A percentile compares a stretch with the other conserved stretches of the same genome.
phyloP scores from a whole-genome alignment of 345 rosid genomes.

The Eucalyptus polybractea region DNA sequence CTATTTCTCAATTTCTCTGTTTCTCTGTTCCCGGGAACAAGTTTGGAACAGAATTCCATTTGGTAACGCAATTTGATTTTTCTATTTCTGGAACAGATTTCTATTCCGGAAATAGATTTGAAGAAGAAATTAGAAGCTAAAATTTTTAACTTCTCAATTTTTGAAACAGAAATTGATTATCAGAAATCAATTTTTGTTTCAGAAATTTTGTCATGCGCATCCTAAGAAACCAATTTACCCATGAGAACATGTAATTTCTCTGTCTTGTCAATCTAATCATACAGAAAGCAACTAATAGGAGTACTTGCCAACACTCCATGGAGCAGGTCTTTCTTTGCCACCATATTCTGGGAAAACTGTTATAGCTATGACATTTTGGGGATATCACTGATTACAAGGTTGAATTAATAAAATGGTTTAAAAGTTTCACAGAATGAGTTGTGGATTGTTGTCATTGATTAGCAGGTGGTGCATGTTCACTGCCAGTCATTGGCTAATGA shows the following conservation, averaged over 20 bases:
- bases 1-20: too few relatives aligned
- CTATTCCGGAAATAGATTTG: too few relatives aligned
- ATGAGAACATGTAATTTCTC: neutral
- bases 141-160: too few relatives aligned
- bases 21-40: too few relatives aligned
- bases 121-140: too few relatives aligned
- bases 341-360: neutral
- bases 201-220: too few relatives aligned
- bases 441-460: neutral
- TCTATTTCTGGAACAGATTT: too few relatives aligned
- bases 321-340: neutral
- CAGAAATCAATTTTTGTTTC: too few relatives aligned
- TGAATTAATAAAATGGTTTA: neutral
- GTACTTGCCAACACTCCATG: neutral
- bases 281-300: neutral
- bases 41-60: too few relatives aligned
- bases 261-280: neutral
- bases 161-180: too few relatives aligned
- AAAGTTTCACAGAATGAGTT: neutral
- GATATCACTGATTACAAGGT: neutral
- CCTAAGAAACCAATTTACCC: neutral
- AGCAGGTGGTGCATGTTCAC: neutral
- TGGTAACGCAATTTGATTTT: too few relatives aligned
- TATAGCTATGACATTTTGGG: neutral
- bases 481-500: neutral